Evolutionary conservation across 768 basidiomycete species (phyloP).

Genomic region (Amanita brunnescens): DNA sequence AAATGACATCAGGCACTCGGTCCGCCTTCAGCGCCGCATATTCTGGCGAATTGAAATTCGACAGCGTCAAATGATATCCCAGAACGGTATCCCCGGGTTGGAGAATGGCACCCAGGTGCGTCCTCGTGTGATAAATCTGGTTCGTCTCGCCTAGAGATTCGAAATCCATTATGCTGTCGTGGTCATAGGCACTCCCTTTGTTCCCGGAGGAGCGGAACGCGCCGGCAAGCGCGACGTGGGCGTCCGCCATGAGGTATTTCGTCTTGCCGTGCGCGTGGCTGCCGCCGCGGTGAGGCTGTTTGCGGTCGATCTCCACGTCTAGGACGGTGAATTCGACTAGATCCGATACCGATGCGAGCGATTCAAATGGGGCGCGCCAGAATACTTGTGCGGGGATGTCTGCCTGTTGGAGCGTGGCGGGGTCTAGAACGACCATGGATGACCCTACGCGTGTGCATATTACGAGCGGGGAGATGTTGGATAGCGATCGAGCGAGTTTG

Average conservation of each 20-base stretch:
- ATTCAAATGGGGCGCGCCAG: constrained; percentile 88
- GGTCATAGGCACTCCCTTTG: constrained; percentile 19
- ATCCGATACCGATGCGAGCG: constrained; percentile 75
- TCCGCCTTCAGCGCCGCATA: constrained; percentile 59
- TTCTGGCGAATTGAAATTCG: constrained; percentile 90
- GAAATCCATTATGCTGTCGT: constrained; percentile 53
- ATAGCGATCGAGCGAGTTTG: constrained; percentile 72
- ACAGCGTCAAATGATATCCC: constrained; percentile 81
- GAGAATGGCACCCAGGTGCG: constrained; percentile 83
- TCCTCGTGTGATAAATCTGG: constrained; percentile 91
- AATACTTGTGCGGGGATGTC: constrained; percentile 75
- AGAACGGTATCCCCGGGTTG: constrained; percentile 93
- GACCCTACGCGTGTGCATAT: constrained; percentile 90
- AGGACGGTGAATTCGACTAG: constrained; percentile 93
- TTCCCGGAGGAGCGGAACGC: constrained; percentile 54
- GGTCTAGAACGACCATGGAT: constrained; percentile 86
- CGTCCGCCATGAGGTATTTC: constrained; percentile 71
- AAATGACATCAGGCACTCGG: constrained; percentile 83
- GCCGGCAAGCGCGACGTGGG: constrained; percentile 81
- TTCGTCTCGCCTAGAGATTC: constrained; percentile 51
- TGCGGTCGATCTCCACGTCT: constrained; percentile 78
- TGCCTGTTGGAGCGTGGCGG: constrained; percentile 71
- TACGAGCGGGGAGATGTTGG: constrained; percentile 84
- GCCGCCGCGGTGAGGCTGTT: constrained; percentile 13
- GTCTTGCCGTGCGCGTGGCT: constrained; percentile 32